Evolutionary conservation across 441 rosid species (phyloP).

Genomic region (Geranium incanum): DNA sequence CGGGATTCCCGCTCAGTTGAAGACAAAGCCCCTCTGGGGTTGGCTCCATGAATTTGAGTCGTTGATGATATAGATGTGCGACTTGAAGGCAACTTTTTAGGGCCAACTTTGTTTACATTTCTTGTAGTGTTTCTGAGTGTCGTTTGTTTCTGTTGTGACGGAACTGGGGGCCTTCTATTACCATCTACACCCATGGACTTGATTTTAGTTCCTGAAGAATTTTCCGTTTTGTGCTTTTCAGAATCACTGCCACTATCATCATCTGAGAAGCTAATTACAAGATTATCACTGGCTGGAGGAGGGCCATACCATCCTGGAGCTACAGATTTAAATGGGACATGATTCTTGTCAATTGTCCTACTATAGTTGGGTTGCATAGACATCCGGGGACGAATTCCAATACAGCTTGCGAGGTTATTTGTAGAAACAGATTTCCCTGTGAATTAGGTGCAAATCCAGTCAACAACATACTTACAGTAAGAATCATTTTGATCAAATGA

Average conservation of each 20-base stretch:
- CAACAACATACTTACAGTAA: constrained; percentile 7
- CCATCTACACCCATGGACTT: constrained; percentile 26
- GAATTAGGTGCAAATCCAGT: constrained; percentile 15
- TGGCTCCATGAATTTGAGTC: constrained; percentile 33
- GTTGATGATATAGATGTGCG: constrained; percentile 35
- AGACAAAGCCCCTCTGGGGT: constrained; percentile 31
- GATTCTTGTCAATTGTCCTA: constrained; percentile 41
- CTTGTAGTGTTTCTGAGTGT: constrained; percentile 32
- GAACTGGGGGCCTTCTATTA: constrained; percentile 30
- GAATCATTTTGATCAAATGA: neutral
- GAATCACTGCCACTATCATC: constrained; percentile 82
- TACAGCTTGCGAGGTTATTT: constrained; percentile 25
- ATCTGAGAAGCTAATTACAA: constrained; percentile 84
- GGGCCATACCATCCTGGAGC: constrained; percentile 36
- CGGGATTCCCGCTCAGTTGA: constrained; percentile 33
- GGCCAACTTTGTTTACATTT: constrained; percentile 30
- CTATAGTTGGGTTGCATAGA: constrained; percentile 33
- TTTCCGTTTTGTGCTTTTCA: constrained; percentile 34
- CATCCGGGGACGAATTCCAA: constrained; percentile 25
- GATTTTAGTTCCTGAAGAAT: constrained; percentile 28
- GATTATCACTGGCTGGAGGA: constrained; percentile 42
- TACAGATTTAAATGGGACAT: constrained; percentile 31
- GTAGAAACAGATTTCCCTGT: constrained; percentile 42
- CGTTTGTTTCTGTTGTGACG: constrained; percentile 27
- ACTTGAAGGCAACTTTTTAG: constrained; percentile 40